These are phyloP conservation scores for Talaromyces sp. DNA, from an alignment of 2,329 filamentous ascomycete genomes.

Conservation along the genomic window DNA sequence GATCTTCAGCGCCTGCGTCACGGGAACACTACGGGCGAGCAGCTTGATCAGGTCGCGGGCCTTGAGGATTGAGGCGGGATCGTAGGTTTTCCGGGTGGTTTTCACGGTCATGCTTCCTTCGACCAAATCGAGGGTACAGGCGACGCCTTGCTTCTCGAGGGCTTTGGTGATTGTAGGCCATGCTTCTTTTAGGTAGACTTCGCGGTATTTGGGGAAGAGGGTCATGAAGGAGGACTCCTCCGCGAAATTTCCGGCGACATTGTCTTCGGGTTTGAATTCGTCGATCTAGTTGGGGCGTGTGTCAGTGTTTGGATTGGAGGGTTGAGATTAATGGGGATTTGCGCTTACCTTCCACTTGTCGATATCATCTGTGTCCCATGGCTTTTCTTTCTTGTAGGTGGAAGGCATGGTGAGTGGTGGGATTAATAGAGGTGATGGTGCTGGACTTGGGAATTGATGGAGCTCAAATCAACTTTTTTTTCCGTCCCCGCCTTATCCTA, in stretches of 20 bases:
- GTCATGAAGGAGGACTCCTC: constrained; percentile 87
- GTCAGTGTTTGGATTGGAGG: not conserved
- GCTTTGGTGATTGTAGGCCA: constrained; percentile 90
- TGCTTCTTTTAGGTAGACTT: constrained; percentile 87
- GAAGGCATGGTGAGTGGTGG: constrained; percentile 68
- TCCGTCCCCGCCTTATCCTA: constrained; percentile 24
- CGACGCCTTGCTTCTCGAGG: constrained; percentile 84
- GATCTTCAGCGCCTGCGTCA: constrained; percentile 74
- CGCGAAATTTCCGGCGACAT: constrained; percentile 79
- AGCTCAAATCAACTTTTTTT: constrained; percentile 31
- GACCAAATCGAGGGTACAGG: constrained; percentile 89
- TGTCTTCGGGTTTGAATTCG: constrained; percentile 82
- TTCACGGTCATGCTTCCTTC: constrained; percentile 97
- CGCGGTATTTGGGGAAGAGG: constrained; percentile 94
- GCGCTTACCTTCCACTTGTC: constrained; percentile 85
- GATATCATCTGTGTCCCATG: constrained; percentile 95
- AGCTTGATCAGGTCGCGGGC: constrained; percentile 93
- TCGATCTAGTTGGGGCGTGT: constrained; percentile 61
- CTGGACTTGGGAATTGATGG: constrained; percentile 2
- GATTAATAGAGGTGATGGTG: constrained; percentile 9
- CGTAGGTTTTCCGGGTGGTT: constrained; percentile 87
- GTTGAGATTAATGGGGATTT: not conserved
- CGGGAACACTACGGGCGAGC: constrained; percentile 82
- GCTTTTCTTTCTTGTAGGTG: constrained; percentile 85
- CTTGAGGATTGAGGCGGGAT: constrained; percentile 90